phyloP scores from a whole-genome alignment of 2,329 filamentous ascomycete genomes.

The Fusarium sambucinum region DNA sequence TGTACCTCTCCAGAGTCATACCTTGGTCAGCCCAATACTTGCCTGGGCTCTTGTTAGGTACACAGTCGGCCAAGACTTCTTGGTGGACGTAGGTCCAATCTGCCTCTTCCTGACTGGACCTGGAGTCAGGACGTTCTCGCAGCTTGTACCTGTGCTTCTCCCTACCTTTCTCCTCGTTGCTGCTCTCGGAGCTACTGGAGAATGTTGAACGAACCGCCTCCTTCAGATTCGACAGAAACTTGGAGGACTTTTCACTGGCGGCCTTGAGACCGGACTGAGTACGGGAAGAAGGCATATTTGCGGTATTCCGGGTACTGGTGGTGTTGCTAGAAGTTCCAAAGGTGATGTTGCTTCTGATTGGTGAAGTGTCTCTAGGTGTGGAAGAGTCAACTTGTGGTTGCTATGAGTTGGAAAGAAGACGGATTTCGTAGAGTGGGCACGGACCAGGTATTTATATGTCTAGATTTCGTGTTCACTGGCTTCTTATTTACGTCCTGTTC shows the following conservation, averaged over 20 bases:
- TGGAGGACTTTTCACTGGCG: background rate
- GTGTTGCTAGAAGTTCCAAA: background rate
- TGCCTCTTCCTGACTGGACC: background rate
- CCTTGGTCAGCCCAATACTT: rapidly evolving
- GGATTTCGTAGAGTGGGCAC: rapidly evolving
- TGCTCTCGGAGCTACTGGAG: background rate
- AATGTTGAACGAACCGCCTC: background rate
- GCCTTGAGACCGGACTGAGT: background rate
- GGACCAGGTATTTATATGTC: background rate
- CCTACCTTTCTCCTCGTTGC: background rate
- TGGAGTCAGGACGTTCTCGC: background rate
- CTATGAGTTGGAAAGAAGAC: background rate
- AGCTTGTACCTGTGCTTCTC: background rate
- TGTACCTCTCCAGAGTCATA: background rate
- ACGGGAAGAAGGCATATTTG: background rate
- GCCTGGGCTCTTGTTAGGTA: background rate
- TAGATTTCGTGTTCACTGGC: no score
- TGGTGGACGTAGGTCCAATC: background rate
- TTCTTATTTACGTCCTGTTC: background rate
- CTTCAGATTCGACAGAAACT: background rate
- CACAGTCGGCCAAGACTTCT: background rate
- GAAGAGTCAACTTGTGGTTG: background rate
- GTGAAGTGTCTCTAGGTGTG: background rate
- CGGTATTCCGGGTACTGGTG: background rate
- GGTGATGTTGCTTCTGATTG: background rate